phyloP scores from a whole-genome alignment of 2,329 filamentous ascomycete species.

The Dactylonectria macrodidyma region DNA sequence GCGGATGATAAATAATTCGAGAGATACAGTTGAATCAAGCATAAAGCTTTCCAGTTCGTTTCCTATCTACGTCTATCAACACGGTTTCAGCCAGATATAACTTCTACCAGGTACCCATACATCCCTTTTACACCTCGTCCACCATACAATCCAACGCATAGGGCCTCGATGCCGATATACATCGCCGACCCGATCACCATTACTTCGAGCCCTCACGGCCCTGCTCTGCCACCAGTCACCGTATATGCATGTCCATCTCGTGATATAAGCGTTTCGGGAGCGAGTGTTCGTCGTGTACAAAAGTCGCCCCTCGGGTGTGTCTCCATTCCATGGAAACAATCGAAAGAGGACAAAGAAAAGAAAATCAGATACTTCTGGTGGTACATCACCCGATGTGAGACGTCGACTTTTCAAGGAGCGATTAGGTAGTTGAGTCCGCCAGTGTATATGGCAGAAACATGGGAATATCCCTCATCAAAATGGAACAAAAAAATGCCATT shows the following conservation, averaged over 20 bases:
- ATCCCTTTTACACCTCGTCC: conserved; percentile 9
- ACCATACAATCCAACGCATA: background rate
- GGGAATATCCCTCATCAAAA: conserved; percentile 23
- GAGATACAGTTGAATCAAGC: conserved; percentile 17
- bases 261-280: conserved; percentile 42
- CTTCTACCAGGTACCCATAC: conserved; percentile 23
- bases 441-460: conserved; percentile 12
- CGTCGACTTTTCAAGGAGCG: conserved; percentile 31
- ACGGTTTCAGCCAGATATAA: conserved; percentile 31
- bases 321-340: conserved; percentile 19
- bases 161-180: conserved; percentile 10
- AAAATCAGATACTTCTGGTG: conserved; percentile 16
- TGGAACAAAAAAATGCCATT: conserved; percentile 38
- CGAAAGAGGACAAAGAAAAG: conserved; percentile 22
- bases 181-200: conserved; percentile 18
- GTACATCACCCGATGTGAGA: conserved; percentile 16
- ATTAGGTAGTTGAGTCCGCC: conserved; percentile 28
- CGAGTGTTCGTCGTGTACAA: conserved; percentile 18
- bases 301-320: conserved; percentile 14
- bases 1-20: background rate
- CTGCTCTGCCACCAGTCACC: conserved; percentile 35
- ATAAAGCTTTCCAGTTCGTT: conserved; percentile 38
- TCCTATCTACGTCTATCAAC: conserved; percentile 46
- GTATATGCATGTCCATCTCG: conserved; percentile 49
- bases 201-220: conserved; percentile 21